A percentile compares a stretch with the other conserved stretches of the same genome.
Evolutionary conservation across 768 basidiomycete species (phyloP).

Genomic region (Postia placenta): DNA sequence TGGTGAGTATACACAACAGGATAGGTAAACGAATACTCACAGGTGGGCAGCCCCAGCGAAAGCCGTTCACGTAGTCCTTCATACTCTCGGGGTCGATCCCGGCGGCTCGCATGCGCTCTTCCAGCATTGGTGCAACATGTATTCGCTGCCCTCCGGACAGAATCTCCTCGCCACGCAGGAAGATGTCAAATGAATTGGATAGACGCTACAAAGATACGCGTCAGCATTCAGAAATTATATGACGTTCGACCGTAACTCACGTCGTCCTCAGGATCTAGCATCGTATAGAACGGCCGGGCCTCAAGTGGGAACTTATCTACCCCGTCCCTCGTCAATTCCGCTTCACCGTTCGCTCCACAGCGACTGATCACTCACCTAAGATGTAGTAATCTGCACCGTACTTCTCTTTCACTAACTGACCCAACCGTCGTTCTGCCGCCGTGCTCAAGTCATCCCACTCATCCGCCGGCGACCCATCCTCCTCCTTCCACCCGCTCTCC

Average conservation of each 20-base stretch:
- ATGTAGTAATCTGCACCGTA: conserved; percentile 98
- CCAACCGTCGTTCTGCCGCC: conserved; percentile 88
- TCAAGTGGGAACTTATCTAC: conserved; percentile 95
- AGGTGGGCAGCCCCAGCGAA: conserved; percentile 90
- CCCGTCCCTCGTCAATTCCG: no score
- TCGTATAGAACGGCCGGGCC: conserved; percentile 97
- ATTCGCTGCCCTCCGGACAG: conserved; percentile 97
- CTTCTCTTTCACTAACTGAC: conserved; percentile 86
- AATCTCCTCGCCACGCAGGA: conserved; percentile 99
- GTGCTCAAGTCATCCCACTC: conserved; percentile 69
- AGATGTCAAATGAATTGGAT: conserved; percentile 99
- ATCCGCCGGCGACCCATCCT: conserved; percentile 25
- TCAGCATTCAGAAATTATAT: background rate
- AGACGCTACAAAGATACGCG: conserved; percentile 43
- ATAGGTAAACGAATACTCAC: conserved; percentile 26
- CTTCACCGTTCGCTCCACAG: no score
- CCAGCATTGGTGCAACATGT: conserved; percentile 78
- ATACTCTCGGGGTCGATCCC: conserved; percentile 88
- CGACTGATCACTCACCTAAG: conserved; percentile 32
- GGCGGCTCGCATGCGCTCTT: conserved; percentile 76
- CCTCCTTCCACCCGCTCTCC: conserved; percentile 36
- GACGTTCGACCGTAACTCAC: conserved; percentile 38
- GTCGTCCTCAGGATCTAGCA: conserved; percentile 90
- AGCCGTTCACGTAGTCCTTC: conserved; percentile 90
- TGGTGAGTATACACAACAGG: conserved; percentile 31